Evolutionary conservation across 108 stramenopile genomes (phyloP).

Genomic region (Nitzschia sp.): DNA sequence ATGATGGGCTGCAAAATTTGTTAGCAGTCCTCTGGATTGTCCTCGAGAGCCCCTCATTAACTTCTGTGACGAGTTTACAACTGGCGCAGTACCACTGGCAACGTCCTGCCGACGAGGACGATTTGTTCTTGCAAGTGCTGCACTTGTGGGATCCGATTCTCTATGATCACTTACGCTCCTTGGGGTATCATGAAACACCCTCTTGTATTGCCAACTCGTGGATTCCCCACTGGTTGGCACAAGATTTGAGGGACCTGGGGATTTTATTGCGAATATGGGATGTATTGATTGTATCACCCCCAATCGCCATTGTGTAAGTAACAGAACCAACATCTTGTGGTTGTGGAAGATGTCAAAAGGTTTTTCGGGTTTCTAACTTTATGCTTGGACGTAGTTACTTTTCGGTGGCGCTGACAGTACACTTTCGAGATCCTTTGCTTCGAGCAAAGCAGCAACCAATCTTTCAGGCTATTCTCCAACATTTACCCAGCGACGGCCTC

Average conservation of each 20-base stretch:
- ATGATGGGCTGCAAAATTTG: neutral
- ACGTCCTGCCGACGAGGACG: neutral
- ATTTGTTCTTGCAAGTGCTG: neutral
- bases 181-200: neutral
- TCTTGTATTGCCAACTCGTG: neutral
- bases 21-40: neutral
- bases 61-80: neutral
- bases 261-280: neutral
- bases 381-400: conserved; percentile 1
- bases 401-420: neutral
- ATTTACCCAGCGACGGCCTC: conserved; percentile 2
- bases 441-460: neutral
- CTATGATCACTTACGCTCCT: neutral
- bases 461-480: neutral
- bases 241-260: neutral
- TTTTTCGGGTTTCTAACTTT: neutral
- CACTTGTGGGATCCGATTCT: neutral
- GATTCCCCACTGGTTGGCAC: neutral
- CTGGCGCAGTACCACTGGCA: neutral
- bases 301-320: neutral
- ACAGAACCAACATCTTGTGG: too few species aligned
- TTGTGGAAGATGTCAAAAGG: too few species aligned
- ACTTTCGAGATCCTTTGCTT: conserved; percentile 1
- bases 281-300: neutral
- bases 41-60: neutral